Percentiles rank a stretch among this genome's conserved stretches.
Evolutionary conservation across 2,329 filamentous ascomycete genomes (phyloP).

Genomic region (Colletotrichum sp.): DNA sequence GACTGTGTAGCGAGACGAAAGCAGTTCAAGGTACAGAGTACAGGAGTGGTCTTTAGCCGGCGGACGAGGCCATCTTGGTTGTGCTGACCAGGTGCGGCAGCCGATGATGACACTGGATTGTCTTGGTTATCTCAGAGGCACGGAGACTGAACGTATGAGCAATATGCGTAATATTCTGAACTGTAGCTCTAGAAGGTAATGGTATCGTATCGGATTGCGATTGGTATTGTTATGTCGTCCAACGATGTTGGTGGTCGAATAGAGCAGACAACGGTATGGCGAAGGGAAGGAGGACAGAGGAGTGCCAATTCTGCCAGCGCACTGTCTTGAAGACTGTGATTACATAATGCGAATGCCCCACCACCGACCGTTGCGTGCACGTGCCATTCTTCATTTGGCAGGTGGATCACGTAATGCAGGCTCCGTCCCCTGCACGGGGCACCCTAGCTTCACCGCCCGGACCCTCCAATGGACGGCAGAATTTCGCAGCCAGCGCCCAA

Average conservation of each 20-base stretch:
- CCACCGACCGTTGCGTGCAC: not conserved
- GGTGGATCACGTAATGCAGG: slow-evolving; percentile 3
- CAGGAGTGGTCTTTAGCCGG: not conserved
- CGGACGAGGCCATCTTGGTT: not conserved
- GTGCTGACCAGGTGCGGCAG: not conserved
- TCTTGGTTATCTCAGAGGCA: not conserved
- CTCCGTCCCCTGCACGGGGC: not conserved
- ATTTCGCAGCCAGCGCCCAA: slow-evolving; percentile 12
- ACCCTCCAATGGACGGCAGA: slow-evolving; percentile 14
- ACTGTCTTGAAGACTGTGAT: not conserved
- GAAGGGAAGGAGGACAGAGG: not conserved
- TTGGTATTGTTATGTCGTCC: not conserved
- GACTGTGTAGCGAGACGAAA: not conserved
- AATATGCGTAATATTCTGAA: not conserved
- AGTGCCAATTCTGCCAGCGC: not conserved
- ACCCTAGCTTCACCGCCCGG: slow-evolving; percentile 4
- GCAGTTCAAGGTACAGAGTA: not conserved
- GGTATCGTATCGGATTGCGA: not conserved
- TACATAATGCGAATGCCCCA: not conserved
- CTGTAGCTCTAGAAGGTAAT: not conserved
- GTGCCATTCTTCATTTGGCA: not conserved
- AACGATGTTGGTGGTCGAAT: not conserved
- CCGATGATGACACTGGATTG: not conserved
- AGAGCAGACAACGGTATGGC: not conserved
- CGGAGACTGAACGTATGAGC: accelerated